Base-by-base conservation (phyloP, 805 yeast genomes). In the Tetrapisispora pingtungensis region DNA sequence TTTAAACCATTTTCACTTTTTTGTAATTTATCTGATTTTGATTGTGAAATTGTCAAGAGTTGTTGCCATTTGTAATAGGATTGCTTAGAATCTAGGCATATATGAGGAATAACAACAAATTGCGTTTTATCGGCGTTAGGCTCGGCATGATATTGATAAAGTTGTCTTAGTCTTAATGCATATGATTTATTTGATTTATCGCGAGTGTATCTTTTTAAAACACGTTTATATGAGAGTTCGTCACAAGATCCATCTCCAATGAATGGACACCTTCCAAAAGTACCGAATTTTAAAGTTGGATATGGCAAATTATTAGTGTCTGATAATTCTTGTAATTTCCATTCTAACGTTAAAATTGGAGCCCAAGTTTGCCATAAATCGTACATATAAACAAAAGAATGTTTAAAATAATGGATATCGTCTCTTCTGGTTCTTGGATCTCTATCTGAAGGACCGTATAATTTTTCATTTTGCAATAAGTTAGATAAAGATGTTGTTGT, bases 361-460 rank as follows among this genome's bases (percentile, higher is more conserved):
- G 95, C 76, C 49, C 81, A 80, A 20, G 73, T 74, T 54, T 84
- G 89, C 49, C 80, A 73, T 22, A 84, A 69, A 57, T 93, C 98
- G 65, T 82, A 90, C 33, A 87, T 81, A 51, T 82, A 80, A 24
- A 87, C 67, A 62, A 80, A 87, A 7, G 81, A 77, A 33, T 81
- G 79, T 41, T 79, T 80, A 62, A 93, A 85, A 60, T 84, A 84
- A 57, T 81, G 80, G 55, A 83, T 75, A 59, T 90, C 96, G 54
- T 85, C 95, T 45, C 96, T 71, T 51, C 74, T 79, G 2, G 94
- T 93, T 49, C 72, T 74, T 12, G 94, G 93, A 60, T 89, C 96
- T 51, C 95, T 75, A 61, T 89, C 97, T 32, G 82, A 75, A 0
- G 95, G 84, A 12, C 96, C 97, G 59, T 77, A 80, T 13, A 85